phyloP scores from a whole-genome alignment of 2,329 filamentous ascomycete genomes.

The Drechslerella dactyloides region DNA sequence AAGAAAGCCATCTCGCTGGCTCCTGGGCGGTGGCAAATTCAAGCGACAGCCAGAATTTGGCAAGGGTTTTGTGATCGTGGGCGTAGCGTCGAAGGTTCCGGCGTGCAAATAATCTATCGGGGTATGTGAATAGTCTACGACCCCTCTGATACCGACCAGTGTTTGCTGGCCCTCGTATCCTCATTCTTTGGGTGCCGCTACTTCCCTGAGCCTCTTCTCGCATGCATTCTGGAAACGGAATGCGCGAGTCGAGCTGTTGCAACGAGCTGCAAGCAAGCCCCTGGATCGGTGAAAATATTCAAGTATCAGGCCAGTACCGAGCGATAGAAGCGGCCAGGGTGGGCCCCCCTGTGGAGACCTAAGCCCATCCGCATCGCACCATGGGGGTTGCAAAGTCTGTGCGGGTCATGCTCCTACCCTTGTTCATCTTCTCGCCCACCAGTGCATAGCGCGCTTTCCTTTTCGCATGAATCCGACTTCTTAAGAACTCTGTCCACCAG shows the following conservation, averaged over 20 bases:
- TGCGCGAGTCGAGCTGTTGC: constrained; percentile 31
- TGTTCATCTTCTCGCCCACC: constrained; percentile 48
- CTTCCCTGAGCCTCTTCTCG: constrained; percentile 5
- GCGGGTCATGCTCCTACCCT: constrained; percentile 44
- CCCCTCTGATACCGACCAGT: constrained; percentile 1
- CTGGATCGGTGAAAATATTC: constrained; percentile 36
- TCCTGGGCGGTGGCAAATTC: constrained; percentile 3
- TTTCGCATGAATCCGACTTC: constrained; percentile 37
- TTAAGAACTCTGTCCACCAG: constrained; percentile 19
- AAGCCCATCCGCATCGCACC: constrained; percentile 23
- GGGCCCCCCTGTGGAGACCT: constrained; percentile 29
- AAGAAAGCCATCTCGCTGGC: background rate
- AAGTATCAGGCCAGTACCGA: constrained; percentile 36
- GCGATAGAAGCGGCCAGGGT: constrained; percentile 31
- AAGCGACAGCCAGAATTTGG: background rate
- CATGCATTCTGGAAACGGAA: constrained; percentile 20
- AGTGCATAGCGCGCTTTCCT: constrained; percentile 30
- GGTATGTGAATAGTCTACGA: constrained; percentile 15
- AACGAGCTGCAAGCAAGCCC: constrained; percentile 13
- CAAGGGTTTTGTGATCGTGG: background rate
- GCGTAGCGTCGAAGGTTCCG: background rate
- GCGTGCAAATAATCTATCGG: constrained; percentile 28
- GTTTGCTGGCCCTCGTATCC: constrained; percentile 32
- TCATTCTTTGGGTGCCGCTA: constrained; percentile 15
- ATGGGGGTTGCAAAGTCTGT: constrained; percentile 34